Conservation (phyloP, 2,329 filamentous ascomycete genomes). For the Chaetomium sp. region DNA sequence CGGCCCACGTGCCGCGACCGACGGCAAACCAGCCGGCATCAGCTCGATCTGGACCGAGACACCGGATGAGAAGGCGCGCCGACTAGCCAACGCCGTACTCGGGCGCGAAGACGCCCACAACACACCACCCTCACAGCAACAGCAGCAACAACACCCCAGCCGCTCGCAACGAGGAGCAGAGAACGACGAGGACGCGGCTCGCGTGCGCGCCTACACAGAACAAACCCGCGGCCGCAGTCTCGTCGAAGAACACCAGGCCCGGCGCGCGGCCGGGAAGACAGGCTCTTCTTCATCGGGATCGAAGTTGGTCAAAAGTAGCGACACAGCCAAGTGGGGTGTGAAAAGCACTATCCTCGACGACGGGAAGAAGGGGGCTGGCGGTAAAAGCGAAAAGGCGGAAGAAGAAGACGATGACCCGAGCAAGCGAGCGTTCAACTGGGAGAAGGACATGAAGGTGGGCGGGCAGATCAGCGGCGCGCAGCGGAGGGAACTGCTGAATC, state of each 20-base stretch:
- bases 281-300: background rate
- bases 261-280: conserved; percentile 15
- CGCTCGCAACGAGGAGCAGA: conserved; percentile 35
- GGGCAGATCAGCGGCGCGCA: conserved; percentile 66
- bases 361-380: background rate
- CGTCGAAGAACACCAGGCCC: conserved; percentile 50
- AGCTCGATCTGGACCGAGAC: conserved; percentile 85
- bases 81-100: conserved; percentile 74
- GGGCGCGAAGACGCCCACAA: conserved; percentile 50
- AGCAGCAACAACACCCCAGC: conserved; percentile 34
- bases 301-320: background rate
- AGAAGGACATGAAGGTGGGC: conserved; percentile 86
- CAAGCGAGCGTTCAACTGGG: conserved; percentile 77
- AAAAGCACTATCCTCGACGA: background rate
- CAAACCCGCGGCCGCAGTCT: conserved; percentile 51
- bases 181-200: conserved; percentile 42
- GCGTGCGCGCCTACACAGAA: conserved; percentile 45
- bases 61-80: conserved; percentile 75
- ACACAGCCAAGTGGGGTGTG: background rate
- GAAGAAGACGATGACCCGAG: conserved; percentile 85
- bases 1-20: conserved; percentile 37
- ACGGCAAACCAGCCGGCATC: conserved; percentile 40
- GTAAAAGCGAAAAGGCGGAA: conserved; percentile 32
- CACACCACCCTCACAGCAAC: conserved; percentile 1
- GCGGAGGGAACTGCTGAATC: conserved; percentile 70